phyloP scores from a whole-genome alignment of 108 stramenopile species.

The Conticribra weissflogii region DNA sequence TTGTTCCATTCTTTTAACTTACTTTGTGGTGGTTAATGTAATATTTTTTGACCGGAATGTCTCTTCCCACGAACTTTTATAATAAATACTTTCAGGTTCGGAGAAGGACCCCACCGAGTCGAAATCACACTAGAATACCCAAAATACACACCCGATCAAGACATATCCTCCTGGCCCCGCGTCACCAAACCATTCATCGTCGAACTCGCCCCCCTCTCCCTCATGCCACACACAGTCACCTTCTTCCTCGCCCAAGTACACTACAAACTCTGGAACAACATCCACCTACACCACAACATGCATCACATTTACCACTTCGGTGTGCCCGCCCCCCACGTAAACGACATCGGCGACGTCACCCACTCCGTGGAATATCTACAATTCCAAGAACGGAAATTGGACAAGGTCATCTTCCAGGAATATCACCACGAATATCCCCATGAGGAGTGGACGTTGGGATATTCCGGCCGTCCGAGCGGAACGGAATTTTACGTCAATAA shows the following conservation, averaged over 20 bases:
- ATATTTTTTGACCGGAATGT: background rate
- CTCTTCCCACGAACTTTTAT: background rate
- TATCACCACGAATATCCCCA: constrained; percentile 77
- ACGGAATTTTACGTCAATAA: constrained; percentile 93
- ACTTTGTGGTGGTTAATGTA: background rate
- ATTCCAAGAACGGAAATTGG: constrained; percentile 37
- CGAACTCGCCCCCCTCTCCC: constrained; percentile 72
- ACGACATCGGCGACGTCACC: constrained; percentile 22
- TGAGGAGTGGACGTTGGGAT: constrained; percentile 77
- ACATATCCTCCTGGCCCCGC: constrained; percentile 27
- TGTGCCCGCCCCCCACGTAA: constrained; percentile 31
- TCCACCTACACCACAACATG: constrained; percentile 64
- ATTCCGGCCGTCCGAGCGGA: constrained; percentile 88
- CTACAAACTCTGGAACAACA: constrained; percentile 77
- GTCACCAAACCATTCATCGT: constrained; percentile 44
- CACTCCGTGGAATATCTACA: background rate
- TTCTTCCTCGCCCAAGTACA: constrained; percentile 86
- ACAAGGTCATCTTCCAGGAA: constrained; percentile 77
- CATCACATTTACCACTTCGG: constrained; percentile 77
- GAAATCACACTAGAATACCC: constrained; percentile 52
- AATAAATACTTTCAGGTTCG: constrained; percentile 47
- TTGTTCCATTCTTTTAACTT: constrained; percentile 2
- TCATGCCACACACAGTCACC: constrained; percentile 85
- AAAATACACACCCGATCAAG: constrained; percentile 8
- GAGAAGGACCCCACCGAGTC: constrained; percentile 71